Evolutionary conservation across 108 stramenopile species (phyloP), one percentile per base, ranked within the genome.

Genomic region (Aureococcus anophagefferens): DNA sequence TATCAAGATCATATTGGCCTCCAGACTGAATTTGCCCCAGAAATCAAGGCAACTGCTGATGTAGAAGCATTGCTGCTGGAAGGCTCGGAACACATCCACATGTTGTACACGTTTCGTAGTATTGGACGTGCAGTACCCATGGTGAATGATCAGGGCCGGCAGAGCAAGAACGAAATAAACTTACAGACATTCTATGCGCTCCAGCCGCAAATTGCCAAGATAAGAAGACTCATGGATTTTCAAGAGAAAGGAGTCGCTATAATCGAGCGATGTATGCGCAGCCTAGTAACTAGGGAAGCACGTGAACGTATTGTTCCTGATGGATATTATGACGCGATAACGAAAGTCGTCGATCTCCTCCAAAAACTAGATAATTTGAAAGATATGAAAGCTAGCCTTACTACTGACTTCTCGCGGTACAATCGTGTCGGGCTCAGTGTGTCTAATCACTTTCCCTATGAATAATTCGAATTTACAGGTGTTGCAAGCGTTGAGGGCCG

Each of bases 301-400:
- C 75, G 78, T 18, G 67, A 70, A 30, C 34, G 79, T 63, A 32
- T 72, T 17, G 80, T 76, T 46, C 77, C 80, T 30, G 80, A 81
- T 35, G 74, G 77, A 0, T 68, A 76, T 28, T 79, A 80, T 68
- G 75, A 79, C 68, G 77, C 80, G 30, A 59, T 83, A 0, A 76
- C 81, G 17, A 78, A 80, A 16, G 65, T 83, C 31, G 71, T 77
- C 25, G 80, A 80, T 30, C 68, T 81, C 40, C 70, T 82, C 30
- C 78, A 77, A 59, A 76, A 82, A 46, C 46, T 82, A 30, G 81
- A 82, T 79, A 76, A 79, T 74, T 46, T 82, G 7, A 82, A 82
- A 44, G 80, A 82, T 70, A 76, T 77, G 18, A 82, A 82, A 67
- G 66, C 78, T n/a, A 73, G 69, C 44, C 45, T 82, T 16, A 70